phyloP scores from a whole-genome alignment of 1,284 basidiomycete genomes.

The Heimioporus retisporus region DNA sequence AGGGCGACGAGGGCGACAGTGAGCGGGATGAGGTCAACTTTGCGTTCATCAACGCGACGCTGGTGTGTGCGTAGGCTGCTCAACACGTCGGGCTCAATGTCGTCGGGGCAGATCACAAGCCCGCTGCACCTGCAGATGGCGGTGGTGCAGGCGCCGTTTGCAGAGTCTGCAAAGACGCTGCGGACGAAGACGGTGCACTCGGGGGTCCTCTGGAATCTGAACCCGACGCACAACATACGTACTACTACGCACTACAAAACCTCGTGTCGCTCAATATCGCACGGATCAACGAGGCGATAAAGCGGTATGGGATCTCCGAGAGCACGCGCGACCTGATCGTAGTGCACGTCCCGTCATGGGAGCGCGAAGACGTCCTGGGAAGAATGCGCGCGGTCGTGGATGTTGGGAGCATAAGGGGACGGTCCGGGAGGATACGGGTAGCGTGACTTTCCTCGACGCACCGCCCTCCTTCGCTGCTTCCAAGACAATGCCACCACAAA shows the following conservation, averaged over 20 bases:
- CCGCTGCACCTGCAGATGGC: constrained; percentile 83
- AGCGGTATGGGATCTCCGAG: constrained; percentile 85
- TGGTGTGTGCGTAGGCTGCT: constrained; percentile 47
- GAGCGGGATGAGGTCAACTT: constrained; percentile 85
- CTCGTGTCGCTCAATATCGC: no score
- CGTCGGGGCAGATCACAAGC: constrained; percentile 71
- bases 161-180: constrained; percentile 66
- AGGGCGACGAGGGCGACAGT: constrained; percentile 69
- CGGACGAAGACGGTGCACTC: constrained; percentile 87
- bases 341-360: constrained; percentile 68
- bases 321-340: constrained; percentile 76
- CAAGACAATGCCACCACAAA: neutral
- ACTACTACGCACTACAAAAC: no score
- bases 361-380: constrained; percentile 50
- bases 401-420: neutral
- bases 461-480: no score
- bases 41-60: constrained; percentile 87
- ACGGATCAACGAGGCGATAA: constrained; percentile 89
- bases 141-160: constrained; percentile 82
- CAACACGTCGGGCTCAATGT: neutral
- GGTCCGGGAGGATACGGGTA: neutral
- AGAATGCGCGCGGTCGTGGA: constrained; percentile 67
- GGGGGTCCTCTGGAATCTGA: constrained; percentile 87
- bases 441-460: no score
- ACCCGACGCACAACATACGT: constrained; percentile 85